Percentiles rank a stretch among this genome's conserved stretches.
Conservation (phyloP, 2,329 filamentous ascomycete species). For the Scopulariopsis brevicaulis region DNA sequence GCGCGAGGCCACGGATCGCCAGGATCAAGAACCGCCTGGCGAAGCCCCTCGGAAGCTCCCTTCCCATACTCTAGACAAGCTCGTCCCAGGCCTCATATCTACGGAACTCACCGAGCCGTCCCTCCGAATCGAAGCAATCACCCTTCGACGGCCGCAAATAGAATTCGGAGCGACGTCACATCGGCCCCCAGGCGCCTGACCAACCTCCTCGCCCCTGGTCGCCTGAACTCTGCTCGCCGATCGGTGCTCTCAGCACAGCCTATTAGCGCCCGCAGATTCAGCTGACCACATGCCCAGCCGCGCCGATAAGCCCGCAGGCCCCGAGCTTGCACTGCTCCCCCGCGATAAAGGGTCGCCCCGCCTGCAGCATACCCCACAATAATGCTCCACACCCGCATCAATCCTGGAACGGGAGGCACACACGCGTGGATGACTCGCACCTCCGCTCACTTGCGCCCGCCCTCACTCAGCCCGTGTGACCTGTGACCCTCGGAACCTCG, state of each 20-base stretch:
- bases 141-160: too few species aligned
- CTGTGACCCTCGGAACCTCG: too few species aligned
- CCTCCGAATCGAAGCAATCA: too few species aligned
- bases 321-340: not conserved
- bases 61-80: too few species aligned
- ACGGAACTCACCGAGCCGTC: too few species aligned
- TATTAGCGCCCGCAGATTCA: not conserved
- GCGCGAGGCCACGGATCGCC: too few species aligned
- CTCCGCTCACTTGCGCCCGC: too few species aligned
- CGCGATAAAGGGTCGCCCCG: not conserved
- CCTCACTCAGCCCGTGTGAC: too few species aligned
- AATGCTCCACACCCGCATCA: not conserved
- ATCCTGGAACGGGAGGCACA: not conserved
- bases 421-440: not conserved
- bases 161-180: not conserved
- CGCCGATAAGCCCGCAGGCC: not conserved
- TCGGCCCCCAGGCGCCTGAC: not conserved
- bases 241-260: not conserved
- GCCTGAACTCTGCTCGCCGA: not conserved
- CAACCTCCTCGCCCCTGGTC: not conserved
- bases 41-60: too few species aligned
- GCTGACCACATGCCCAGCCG: not conserved
- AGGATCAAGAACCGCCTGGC: too few species aligned
- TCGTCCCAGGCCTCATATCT: too few species aligned
- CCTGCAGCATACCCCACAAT: not conserved